Base-by-base conservation (phyloP, 2,329 filamentous ascomycete species). In the Aspergillus hiratsukae region DNA sequence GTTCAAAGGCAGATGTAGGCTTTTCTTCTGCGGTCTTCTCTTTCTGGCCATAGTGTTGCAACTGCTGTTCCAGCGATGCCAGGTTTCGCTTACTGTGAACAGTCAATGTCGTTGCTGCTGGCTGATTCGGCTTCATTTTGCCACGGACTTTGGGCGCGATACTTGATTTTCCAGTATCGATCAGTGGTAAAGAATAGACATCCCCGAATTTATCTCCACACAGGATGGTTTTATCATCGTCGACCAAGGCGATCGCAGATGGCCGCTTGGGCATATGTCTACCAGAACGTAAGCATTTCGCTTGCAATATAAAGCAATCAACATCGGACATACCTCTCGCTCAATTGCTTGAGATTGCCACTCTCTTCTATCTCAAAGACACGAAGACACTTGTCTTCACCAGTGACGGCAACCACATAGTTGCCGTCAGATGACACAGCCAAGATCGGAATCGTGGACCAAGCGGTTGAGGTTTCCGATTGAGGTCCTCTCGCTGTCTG, bases 141-240 rank as follows among this genome's bases (percentile, higher is more conserved):
- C 53, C 43, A 37, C 58, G 58, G 19, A 37, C 46, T 57, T 67
- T 72, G 65, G 11, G 79, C 74, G 40, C 69, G 72, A 28, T 76
- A 75, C 48, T 58, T 45, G 55, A 68, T 58, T 64, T 66, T 25
- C 69, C 66, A 28, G 66, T 68, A 6, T 71, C 73, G 48, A 91
- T 71, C 3, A 97, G 79, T 14, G 94, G 93, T 7, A 99, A 76
- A 10, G 89, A 84, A 75, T 96, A 97, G 58, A 97, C 93, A 72
- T 99, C 94, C 62, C 94, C 94, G 68, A 97, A 97, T 74, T 99
- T 99, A 78, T 99, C 94, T 52, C 86, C 93, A 59, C 85, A 86
- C 56, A 97, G 75, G 60, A 99, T 90, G 8, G 86, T 89, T 46
- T 81, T 80, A 59, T 84, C 81, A 69, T 92, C 87, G 41, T 83